These are phyloP conservation scores for Tricholoma sp. DNA, from an alignment of 768 basidiomycete genomes.

Conservation along the genomic window DNA sequence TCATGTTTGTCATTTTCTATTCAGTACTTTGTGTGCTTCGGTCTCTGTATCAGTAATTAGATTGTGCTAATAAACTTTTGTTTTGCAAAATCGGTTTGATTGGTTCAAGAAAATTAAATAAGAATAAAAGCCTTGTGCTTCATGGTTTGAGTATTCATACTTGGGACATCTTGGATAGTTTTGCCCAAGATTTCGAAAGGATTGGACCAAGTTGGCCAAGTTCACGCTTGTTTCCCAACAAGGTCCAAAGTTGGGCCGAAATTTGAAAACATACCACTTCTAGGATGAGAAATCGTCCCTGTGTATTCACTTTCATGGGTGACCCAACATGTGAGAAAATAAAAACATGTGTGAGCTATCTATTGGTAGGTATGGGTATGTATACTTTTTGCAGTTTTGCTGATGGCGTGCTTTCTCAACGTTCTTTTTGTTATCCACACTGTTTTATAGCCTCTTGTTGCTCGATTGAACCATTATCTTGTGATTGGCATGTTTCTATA, in stretches of 20 bases:
- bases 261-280: neutral
- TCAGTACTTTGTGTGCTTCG: neutral
- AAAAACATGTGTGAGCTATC: too few species aligned
- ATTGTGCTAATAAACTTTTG: neutral
- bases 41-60: neutral
- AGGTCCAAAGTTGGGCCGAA: neutral
- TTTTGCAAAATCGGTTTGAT: neutral
- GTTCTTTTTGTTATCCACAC: neutral
- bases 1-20: neutral
- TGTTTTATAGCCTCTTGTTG: neutral
- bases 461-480: neutral
- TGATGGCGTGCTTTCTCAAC: neutral
- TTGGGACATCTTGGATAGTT: neutral
- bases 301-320: too few species aligned
- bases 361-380: too few species aligned
- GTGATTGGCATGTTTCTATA: neutral
- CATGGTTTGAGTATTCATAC: too few species aligned
- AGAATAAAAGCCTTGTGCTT: neutral
- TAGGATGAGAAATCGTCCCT: neutral
- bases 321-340: too few species aligned
- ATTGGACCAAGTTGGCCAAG: too few species aligned
- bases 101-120: neutral
- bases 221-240: too few species aligned
- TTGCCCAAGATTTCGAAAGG: too few species aligned
- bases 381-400: too few species aligned